phyloP scores from a whole-genome alignment of 2,329 filamentous ascomycete species.

The Acarospora socialis region DNA sequence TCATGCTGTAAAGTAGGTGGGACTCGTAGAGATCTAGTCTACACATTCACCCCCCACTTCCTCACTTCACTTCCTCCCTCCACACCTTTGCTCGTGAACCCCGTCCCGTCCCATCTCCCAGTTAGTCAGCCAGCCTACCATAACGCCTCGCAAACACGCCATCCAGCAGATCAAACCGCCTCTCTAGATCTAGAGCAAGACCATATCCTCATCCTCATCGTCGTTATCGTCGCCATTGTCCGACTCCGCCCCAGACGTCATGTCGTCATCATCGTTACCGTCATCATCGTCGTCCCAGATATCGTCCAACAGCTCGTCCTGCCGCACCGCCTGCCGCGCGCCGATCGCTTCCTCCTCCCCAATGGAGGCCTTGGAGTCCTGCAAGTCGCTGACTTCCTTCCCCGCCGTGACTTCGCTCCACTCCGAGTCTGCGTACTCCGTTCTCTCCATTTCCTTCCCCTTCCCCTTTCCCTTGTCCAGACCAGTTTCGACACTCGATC shows the following conservation, averaged over 20 bases:
- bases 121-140: too few species aligned
- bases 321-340: constrained; percentile 1
- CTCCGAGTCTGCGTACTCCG: neutral
- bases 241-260: constrained; percentile 16
- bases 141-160: too few species aligned
- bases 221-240: constrained; percentile 8
- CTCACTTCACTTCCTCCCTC: too few species aligned
- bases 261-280: constrained; percentile 8
- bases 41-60: too few species aligned
- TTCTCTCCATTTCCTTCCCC: neutral
- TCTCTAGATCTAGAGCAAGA: too few species aligned
- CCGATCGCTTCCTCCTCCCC: neutral
- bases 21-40: too few species aligned
- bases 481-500: neutral
- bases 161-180: too few species aligned
- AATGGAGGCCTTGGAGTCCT: constrained; percentile 1
- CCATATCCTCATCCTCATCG: constrained; percentile 7
- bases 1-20: too few species aligned
- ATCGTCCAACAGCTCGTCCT: constrained; percentile 9
- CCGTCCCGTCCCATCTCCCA: too few species aligned
- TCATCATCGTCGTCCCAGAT: constrained; percentile 7
- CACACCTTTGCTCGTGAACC: too few species aligned
- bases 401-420: constrained; percentile 3
- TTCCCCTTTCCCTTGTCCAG: neutral
- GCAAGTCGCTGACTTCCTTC: neutral